A percentile compares a stretch with the other conserved stretches of the same genome.
These are phyloP conservation scores for Polychaeton citri DNA, from an alignment of 2,329 filamentous ascomycete species.

Conservation along the genomic window DNA sequence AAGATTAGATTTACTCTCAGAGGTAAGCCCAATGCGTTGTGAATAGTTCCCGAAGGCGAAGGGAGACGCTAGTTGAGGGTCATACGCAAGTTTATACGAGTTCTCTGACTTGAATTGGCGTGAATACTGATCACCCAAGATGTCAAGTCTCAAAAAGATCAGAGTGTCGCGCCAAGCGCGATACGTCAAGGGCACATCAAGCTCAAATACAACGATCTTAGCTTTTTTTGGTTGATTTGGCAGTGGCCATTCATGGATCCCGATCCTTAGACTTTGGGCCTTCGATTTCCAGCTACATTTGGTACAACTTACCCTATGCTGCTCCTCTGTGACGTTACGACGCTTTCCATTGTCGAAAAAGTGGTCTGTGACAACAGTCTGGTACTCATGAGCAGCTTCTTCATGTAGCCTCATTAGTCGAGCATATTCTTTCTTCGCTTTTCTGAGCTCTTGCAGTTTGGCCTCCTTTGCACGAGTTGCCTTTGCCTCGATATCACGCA, in stretches of 20 bases:
- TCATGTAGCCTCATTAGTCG: slow-evolving; percentile 13
- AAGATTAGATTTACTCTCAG: slow-evolving; percentile 33
- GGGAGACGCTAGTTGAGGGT: slow-evolving; percentile 5
- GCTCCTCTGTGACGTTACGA: slow-evolving; percentile 12
- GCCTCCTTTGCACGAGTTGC: slow-evolving; percentile 14
- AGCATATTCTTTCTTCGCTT: slow-evolving; percentile 23
- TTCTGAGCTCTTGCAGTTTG: slow-evolving; percentile 29
- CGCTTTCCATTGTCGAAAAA: slow-evolving; percentile 11
- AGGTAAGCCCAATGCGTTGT: slow-evolving; percentile 27
- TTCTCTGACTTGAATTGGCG: background rate
- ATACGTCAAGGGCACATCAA: slow-evolving; percentile 32
- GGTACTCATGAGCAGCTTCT: slow-evolving; percentile 3
- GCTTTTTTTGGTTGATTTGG: slow-evolving; percentile 24
- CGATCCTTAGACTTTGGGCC: slow-evolving; percentile 30
- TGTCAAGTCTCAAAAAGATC: slow-evolving; percentile 6
- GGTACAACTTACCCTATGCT: slow-evolving; percentile 23
- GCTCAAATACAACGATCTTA: slow-evolving; percentile 40
- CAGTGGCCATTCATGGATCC: slow-evolving; percentile 37
- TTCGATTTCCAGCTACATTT: slow-evolving; percentile 29
- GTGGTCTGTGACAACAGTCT: slow-evolving; percentile 5
- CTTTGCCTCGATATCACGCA: slow-evolving; percentile 20
- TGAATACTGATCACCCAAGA: slow-evolving; percentile 5
- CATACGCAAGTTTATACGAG: slow-evolving; percentile 7
- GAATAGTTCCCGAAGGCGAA: background rate
- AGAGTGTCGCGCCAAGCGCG: slow-evolving; percentile 35